These are phyloP conservation scores for Spergularia bocconei DNA, from an alignment of 148 eudicot species.

Conservation along the genomic window DNA sequence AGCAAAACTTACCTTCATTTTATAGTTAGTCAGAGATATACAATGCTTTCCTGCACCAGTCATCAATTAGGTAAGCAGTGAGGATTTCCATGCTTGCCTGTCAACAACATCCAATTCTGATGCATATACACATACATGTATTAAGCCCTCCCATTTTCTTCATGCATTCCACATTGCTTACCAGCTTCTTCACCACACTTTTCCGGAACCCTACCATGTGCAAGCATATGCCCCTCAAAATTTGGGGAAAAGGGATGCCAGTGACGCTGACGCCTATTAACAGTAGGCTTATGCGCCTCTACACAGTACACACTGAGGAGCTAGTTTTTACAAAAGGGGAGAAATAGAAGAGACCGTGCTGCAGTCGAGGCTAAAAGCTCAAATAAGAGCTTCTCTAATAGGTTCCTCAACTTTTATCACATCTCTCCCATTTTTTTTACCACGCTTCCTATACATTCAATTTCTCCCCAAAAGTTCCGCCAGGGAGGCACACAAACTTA, in stretches of 20 bases:
- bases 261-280: not conserved
- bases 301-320: slow-evolving; percentile 1
- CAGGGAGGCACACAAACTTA: too few species aligned
- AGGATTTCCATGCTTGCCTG: slow-evolving; percentile 26
- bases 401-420: not conserved
- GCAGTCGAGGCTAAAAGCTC: slow-evolving; percentile 4
- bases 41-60: slow-evolving; percentile 4
- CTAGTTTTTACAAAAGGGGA: not conserved
- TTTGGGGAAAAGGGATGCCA: not conserved
- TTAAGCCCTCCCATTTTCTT: slow-evolving; percentile 8
- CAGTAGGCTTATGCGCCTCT: not conserved
- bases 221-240: not conserved
- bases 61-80: slow-evolving; percentile 31
- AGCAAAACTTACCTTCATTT: slow-evolving; percentile 3
- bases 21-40: slow-evolving; percentile 17
- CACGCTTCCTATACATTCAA: not conserved
- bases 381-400: not conserved
- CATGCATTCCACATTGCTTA: slow-evolving; percentile 41
- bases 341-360: not conserved
- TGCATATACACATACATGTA: slow-evolving; percentile 26
- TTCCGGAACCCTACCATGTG: slow-evolving; percentile 18
- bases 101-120: slow-evolving; percentile 29
- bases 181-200: slow-evolving; percentile 25
- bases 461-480: not conserved
- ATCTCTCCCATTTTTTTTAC: slow-evolving; percentile 14